Base-by-base conservation (phyloP, 2,329 filamentous ascomycete genomes). In the Gliomastix tumulicola region DNA sequence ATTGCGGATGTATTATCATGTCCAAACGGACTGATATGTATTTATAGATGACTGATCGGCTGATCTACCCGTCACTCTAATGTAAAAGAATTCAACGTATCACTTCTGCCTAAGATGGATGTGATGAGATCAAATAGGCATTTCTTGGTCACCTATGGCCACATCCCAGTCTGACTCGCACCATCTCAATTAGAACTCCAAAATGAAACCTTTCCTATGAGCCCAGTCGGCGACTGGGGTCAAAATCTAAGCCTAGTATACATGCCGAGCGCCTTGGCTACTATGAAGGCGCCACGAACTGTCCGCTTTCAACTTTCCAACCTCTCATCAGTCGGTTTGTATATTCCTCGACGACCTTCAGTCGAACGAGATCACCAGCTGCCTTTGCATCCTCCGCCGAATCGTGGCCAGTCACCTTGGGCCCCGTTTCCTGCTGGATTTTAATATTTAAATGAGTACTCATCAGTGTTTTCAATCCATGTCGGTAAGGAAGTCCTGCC, bases 381-480 rank as follows among this genome's bases (percentile, higher is more conserved):
- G 89, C 86, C 32, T 82, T 74, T 1, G 92, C 88, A 54, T 98
- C 92, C 57, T 98, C 92, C 19, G 82, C 83, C 19, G 87, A 94
- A 62, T 98, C 92, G 57, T 98, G 92, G 0, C 92, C 92, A 16
- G 65, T 48, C 16, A 66, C 56, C 31, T 63, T 57, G 4, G 57
- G 60, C 0, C 58, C 61, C 44, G 41, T 74, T 30, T 81, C 83
- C 23, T 78, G 77, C 59, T 98, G 92, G 25, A 98, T 96, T 36
- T 81, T 75, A 19, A 81, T 71, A 39, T 80, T 73, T 7, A 98
- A 71, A 41, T 84, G 67, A n/a, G 63, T 68, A 33, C 79, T 73
- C 54, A 82, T 81, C 1, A 98, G 74, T 41, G 67, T 66, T 52
- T 86, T 88, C n/a, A 98, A 73, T 4, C 84, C 76, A 49, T 85